Base-by-base conservation (phyloP, 306 rosid species). In the Castanospermum australe region DNA sequence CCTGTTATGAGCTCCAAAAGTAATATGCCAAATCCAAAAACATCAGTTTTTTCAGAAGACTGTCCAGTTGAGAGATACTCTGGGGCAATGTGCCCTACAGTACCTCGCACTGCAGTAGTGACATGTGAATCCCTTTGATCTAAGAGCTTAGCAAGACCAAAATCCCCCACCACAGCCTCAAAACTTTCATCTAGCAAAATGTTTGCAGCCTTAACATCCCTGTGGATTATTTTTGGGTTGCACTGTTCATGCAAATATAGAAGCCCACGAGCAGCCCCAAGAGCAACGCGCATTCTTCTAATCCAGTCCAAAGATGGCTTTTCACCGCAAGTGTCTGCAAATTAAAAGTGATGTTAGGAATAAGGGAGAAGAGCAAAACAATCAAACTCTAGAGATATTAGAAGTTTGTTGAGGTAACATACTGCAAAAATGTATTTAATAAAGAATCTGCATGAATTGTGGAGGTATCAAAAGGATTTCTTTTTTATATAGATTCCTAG, bases 141-240 rank as follows among this genome's bases (percentile, higher is more conserved):
- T 66, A 95, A 87, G 75, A 95, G 90, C 89, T 95, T 95, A 13
- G 98, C 99, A 35, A 95, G 97, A 76, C 99, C 98, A 28, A 95
- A 95, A 89, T 95, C 99, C 73, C 99, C 99, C 20, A 93, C 99
- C 79, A 95, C 92, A 4, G 98, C 98, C 89, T 95, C 97, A 85
- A 90, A 93, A 77, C 95, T 86, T 86, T 88, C 97, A 2, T 94
- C 99, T 20, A 94, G 86, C 82, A 94, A 88, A 76, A 94, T 94
- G 72, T 94, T 92, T 24, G 99, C 99, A n/a, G 99, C 97, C 87
- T 94, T 94, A 67, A 94, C 99, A 78, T 94, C 99, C 81, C 99
- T 89, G 78, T 94, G 99, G 79, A 94, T 94, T 56, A 94, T 94
- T 87, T 82, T 95, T 12, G 98, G 98, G 77, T 90, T 95, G 74